A percentile compares a stretch with the other conserved stretches of the same genome.
Evolutionary conservation across 1,284 basidiomycete species (phyloP).

Genomic region (Kwoniella shivajii): DNA sequence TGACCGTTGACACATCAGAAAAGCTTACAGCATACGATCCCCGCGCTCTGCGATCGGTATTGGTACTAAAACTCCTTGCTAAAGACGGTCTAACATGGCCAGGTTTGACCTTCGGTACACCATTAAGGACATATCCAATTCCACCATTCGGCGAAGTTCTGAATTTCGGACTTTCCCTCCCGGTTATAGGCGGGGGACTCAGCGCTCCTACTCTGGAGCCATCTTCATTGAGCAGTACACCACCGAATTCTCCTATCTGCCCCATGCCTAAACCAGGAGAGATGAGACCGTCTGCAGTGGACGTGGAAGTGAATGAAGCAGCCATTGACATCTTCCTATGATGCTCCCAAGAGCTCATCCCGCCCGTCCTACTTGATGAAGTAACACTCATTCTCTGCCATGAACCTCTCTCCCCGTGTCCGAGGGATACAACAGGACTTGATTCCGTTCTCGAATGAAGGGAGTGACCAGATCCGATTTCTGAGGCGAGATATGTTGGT

Average conservation of each 20-base stretch:
- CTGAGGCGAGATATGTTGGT: constrained; percentile 34
- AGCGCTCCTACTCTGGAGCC: constrained; percentile 12
- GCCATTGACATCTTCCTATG: constrained; percentile 40
- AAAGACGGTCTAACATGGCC: constrained; percentile 18
- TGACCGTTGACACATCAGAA: neutral
- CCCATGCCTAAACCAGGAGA: constrained; percentile 42
- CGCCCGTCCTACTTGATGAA: constrained; percentile 16
- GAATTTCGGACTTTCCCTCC: constrained; percentile 33
- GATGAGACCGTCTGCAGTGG: constrained; percentile 30
- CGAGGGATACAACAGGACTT: constrained; percentile 18
- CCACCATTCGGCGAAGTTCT: constrained; percentile 40
- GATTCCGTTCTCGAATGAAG: constrained; percentile 33
- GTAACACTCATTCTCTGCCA: constrained; percentile 30
- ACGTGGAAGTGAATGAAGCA: constrained; percentile 39
- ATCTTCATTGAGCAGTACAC: constrained; percentile 21
- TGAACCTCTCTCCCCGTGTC: constrained; percentile 14
- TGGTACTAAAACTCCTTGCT: constrained; percentile 29
- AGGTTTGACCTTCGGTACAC: constrained; percentile 39
- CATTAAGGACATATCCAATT: constrained; percentile 48
- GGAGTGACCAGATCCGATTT: constrained; percentile 26
- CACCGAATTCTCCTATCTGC: constrained; percentile 38
- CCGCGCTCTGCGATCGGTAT: constrained; percentile 17
- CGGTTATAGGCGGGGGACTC: constrained; percentile 26
- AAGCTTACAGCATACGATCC: constrained; percentile 33
- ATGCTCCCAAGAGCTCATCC: constrained; percentile 38